Base-by-base conservation (phyloP, 1,139 yeast species). In the Taiozyma sp. region DNA sequence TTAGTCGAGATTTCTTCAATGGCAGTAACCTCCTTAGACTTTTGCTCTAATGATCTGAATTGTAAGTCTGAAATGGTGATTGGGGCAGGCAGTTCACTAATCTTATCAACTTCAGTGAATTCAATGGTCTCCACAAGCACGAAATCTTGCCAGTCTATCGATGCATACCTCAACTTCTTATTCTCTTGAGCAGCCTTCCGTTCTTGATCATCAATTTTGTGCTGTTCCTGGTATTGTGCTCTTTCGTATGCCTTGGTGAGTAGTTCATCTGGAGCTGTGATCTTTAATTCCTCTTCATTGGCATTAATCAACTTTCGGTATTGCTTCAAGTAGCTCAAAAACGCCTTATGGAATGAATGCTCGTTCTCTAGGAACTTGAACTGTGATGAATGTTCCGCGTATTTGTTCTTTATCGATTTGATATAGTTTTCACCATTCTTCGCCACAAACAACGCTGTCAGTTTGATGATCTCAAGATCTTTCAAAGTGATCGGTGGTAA, bases 61-160 rank as follows among this genome's bases (percentile, higher is more conserved):
- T 85, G 79, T 45, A 88, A 71, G 43, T 84, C 86, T 7, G 80
- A 75, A 54, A 82, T 65, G n/a, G 75, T 70, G 51, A 85, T 62
- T 0, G 97, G 93, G 2, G 72, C 67, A 1, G 87, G 81, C 51
- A 87, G 70, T 49, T 81, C 86, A 9, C 79, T 76, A 16, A 78
- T 82, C 51, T 76, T 74, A 65, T 89, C 96, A 1, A 83, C 73
- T 2, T 81, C 83, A 40, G 81, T 82, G 60, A 91, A 86, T 49
- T 78, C 80, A 13, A 90, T 73, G 2, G 84, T 81, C 47, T 84
- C 91, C 4, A 87, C 87, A 19, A 90, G 73, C 2, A 76, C 72
- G 63, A 91, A 91, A 55, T 87, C 89, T 54, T 84, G 84, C 99
- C 99, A 93, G 67, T 92, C 92, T 28, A 90, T 84, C 32, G 86